Percentiles rank a stretch among this genome's conserved stretches.
These are phyloP conservation scores for Gleditsia sinensis DNA, from an alignment of 306 rosid species.

Conservation along the genomic window DNA sequence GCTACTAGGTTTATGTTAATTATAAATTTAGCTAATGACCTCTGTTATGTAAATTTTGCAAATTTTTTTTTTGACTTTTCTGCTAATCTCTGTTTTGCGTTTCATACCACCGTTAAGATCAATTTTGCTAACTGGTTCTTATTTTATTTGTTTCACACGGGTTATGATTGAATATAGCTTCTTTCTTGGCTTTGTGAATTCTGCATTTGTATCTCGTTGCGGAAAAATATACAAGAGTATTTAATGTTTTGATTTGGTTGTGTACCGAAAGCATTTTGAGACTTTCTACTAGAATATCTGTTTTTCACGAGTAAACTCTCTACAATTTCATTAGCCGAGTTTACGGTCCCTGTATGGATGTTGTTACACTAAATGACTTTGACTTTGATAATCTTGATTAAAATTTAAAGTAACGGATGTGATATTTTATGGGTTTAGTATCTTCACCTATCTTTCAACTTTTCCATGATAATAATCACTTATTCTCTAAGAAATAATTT, in stretches of 20 bases:
- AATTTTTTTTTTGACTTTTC: background rate
- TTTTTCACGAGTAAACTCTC: background rate
- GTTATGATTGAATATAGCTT: background rate
- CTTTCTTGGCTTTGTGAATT: background rate
- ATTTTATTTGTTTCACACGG: background rate
- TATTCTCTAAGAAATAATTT: background rate
- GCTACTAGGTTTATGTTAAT: no score
- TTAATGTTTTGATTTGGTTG: background rate
- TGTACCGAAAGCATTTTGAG: background rate
- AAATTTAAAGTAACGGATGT: background rate
- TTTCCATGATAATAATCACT: constrained; percentile 1
- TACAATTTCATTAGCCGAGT: background rate
- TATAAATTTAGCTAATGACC: no score
- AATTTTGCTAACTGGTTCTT: background rate
- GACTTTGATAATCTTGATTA: background rate
- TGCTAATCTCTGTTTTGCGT: background rate
- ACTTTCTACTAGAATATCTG: background rate
- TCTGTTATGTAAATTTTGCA: no score
- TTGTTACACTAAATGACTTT: background rate
- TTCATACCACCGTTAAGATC: background rate
- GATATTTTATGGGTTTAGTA: background rate
- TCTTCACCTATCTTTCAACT: background rate
- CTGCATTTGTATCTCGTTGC: background rate
- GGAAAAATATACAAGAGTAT: background rate
- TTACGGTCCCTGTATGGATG: background rate